Conservation (phyloP, 1,284 basidiomycete genomes). For the Puccinia hordei region DNA sequence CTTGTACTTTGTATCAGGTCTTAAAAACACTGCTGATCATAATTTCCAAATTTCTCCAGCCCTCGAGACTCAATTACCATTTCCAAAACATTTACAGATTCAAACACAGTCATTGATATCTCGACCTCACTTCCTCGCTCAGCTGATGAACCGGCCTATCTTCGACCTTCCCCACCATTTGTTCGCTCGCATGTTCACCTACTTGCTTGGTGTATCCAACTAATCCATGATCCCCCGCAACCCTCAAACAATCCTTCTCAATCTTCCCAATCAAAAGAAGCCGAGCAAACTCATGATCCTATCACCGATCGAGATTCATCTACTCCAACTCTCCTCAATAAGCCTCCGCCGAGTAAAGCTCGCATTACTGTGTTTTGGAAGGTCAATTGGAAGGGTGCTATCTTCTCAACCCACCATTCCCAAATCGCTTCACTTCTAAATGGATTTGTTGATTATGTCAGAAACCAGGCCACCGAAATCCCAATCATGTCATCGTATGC, state of each 20-base stretch:
- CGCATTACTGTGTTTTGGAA: slow-evolving; percentile 92
- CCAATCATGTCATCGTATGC: slow-evolving; percentile 79
- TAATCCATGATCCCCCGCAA: slow-evolving; percentile 49
- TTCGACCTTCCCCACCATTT: slow-evolving; percentile 89
- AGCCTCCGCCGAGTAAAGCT: slow-evolving; percentile 61
- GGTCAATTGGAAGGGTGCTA: slow-evolving; percentile 84
- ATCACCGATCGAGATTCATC: slow-evolving; percentile 22
- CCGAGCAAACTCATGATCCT: slow-evolving; percentile 59
- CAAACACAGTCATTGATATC: slow-evolving; percentile 82
- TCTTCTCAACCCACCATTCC: slow-evolving; percentile 67
- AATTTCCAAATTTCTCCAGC: slow-evolving; percentile 61
- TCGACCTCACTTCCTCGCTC: slow-evolving; percentile 94
- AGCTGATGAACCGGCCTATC: slow-evolving; percentile 84
- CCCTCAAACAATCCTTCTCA: background rate
- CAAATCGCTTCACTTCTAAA: slow-evolving; percentile 70
- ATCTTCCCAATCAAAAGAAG: slow-evolving; percentile 55
- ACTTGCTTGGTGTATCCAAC: slow-evolving; percentile 88
- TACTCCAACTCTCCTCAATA: slow-evolving; percentile 51
- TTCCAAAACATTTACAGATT: slow-evolving; percentile 77
- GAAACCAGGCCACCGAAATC: slow-evolving; percentile 72
- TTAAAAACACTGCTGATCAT: slow-evolving; percentile 53
- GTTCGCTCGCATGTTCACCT: slow-evolving; percentile 86
- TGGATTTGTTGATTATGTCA: slow-evolving; percentile 74
- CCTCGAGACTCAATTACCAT: slow-evolving; percentile 91
- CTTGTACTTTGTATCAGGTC: slow-evolving; percentile 52